Base-by-base conservation (phyloP, 345 rosid genomes). In the Hibiscus tridactylites region DNA sequence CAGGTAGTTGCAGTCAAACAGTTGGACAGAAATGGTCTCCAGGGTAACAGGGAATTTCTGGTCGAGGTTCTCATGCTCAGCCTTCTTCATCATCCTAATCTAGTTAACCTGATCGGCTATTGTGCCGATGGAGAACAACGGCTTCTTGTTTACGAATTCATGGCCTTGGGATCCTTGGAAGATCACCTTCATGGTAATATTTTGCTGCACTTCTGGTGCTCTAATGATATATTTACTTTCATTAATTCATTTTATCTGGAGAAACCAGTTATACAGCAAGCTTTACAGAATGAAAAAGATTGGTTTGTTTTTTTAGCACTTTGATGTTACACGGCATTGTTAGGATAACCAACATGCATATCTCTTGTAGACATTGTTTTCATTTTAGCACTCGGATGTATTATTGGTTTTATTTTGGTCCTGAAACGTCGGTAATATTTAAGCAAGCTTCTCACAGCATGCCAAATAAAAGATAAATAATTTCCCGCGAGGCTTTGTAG, bases 41-140 rank as follows among this genome's bases (percentile, higher is more conserved):
- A 96, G 83, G 99, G 99, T 69, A 96, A 92, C 79, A 80, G 98
- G 78, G 99, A 96, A 77, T 96, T 96, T 77, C 83, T 96, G 70
- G 99, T 96, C 65, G 99, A 96, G 81, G 99, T 96, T 78, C 96
- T 96, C 61, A 96, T 96, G 99, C 91, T 96, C 71, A 96, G 99
- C 79, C 97, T 96, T 79, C 91, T 96, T 74, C 98, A 96, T 85
- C 99, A 96, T 73, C 85, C 86, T 26, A 96, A 96, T 85, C 91
- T 96, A 24, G 98, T 96, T 83, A 96, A 80, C 80, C 85, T 96
- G 64, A 96, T 92, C 61, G 99, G 99, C 73, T 92, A 96, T 78
- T 96, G 99, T 79, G 99, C 99, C 70, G 99, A 96, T 82, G 99
- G 98, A 61, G 98, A 96, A 70, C 99, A 96, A 66, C 92, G 99